Evolutionary conservation across 345 rosid species (phyloP).

Genomic region (Murraya koenigii): DNA sequence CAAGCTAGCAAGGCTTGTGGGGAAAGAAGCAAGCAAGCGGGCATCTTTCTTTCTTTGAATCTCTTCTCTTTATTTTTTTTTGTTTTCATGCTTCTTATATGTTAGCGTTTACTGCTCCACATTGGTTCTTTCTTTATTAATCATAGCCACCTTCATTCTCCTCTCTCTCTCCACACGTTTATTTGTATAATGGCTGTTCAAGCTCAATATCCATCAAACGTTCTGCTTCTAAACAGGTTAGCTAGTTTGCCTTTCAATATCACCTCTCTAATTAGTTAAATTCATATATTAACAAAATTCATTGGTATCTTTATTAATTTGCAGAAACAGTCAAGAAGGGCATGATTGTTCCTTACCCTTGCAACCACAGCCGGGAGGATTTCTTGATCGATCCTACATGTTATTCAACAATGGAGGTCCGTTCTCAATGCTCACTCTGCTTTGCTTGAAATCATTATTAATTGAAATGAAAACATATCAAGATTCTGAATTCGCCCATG

Average conservation of each 20-base stretch:
- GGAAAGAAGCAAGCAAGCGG: conserved; percentile 9
- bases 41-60: conserved; percentile 31
- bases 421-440: background rate
- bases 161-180: conserved; percentile 5
- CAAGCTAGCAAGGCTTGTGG: conserved; percentile 21
- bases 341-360: conserved; percentile 56
- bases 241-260: conserved; percentile 7
- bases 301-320: background rate
- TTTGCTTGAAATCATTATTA: background rate
- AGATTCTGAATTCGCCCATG: background rate
- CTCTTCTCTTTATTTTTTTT: conserved; percentile 14
- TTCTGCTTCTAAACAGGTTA: conserved; percentile 74
- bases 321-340: conserved; percentile 71
- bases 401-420: conserved; percentile 45
- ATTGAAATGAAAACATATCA: background rate
- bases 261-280: background rate
- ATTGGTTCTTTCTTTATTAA: conserved; percentile 16
- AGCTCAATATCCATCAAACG: conserved; percentile 82
- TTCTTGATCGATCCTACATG: conserved; percentile 55
- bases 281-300: too few relatives aligned
- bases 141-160: background rate
- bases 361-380: conserved; percentile 50
- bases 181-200: conserved; percentile 71
- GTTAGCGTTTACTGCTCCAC: conserved; percentile 33
- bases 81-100: conserved; percentile 41